Base-by-base conservation (phyloP, 495 filamentous ascomycete genomes). In the Trichoderma orchidacearum region DNA sequence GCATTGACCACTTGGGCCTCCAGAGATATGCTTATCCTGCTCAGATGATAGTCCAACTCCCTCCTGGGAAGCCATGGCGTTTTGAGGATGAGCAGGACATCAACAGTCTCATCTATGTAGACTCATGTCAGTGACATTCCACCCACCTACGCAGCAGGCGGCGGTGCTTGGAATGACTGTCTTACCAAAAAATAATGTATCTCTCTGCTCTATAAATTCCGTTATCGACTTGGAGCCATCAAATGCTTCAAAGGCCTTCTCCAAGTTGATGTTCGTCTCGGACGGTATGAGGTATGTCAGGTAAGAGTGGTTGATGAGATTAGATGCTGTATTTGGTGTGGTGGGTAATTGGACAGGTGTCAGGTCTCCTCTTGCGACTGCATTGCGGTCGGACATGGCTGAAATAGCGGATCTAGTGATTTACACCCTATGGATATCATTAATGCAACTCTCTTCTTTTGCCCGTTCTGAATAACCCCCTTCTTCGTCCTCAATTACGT, bases 271-370 rank as follows among this genome's bases (percentile, higher is more conserved):
- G 35, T 80, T 63, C 36, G 87, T 83, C 30, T 80, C 77, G 58
- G 85, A 74, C 25, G 91, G 91, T 30, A 95, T 78, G 55, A 96
- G 74, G 34, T 90, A 89, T 56, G 85, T 83, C 27, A 96, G 73
- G 45, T 85, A 78, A 15, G 88, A 85, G 70, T 80, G 74, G 57
- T 89, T 80, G 56, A 85, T 73, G 63, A 92, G 83, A 58, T 86
- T 80, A n/a, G 53, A 25, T 15, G 30, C 53, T 30, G 53, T 15
- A 55, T 55, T 34, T 18, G 41, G 23, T 18, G 41, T 48, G 41
- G 18, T 48, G 21, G 41, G 11, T 25, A 48, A 13, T 13, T 48
- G 41, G 21, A 48, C 18, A 25, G 41, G 41, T 17, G 41, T 25
- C 21, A 25, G 41, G 21, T 7, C 21, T 13, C 41, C 41, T 13